These are phyloP conservation scores for Trichoderma reesei DNA, from an alignment of 495 filamentous ascomycete genomes.

Conservation along the genomic window DNA sequence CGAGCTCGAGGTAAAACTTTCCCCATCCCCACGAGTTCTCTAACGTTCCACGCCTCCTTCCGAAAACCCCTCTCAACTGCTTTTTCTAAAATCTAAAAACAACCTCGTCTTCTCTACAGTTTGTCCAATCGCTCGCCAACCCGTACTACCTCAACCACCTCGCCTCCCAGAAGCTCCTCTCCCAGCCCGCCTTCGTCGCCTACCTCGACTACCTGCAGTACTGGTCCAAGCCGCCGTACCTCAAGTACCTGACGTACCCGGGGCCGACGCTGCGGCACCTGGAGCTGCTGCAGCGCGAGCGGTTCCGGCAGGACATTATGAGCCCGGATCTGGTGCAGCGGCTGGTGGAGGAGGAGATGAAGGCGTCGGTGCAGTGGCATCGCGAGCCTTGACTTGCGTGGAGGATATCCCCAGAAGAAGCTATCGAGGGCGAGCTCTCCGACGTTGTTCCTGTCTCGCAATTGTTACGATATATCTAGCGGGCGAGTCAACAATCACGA, in stretches of 20 bases:
- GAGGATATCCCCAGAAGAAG: not conserved
- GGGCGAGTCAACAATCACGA: not conserved
- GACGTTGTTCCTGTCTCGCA: not conserved
- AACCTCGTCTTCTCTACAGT: slow-evolving; percentile 40
- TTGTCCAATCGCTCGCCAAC: slow-evolving; percentile 79
- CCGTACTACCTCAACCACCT: slow-evolving; percentile 78
- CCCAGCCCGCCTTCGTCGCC: slow-evolving; percentile 59
- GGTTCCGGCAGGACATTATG: slow-evolving; percentile 73
- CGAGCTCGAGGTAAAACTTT: slow-evolving; percentile 52
- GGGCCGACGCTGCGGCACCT: slow-evolving; percentile 75
- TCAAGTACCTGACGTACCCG: slow-evolving; percentile 71
- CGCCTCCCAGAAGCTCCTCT: slow-evolving; percentile 53
- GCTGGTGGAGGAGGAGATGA: slow-evolving; percentile 51
- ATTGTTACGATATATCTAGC: not conserved
- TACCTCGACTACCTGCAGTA: slow-evolving; percentile 82
- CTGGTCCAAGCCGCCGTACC: slow-evolving; percentile 72
- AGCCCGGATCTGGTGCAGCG: slow-evolving; percentile 58
- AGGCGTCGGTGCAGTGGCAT: slow-evolving; percentile 38
- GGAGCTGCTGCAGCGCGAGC: slow-evolving; percentile 72
- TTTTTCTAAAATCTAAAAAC: too few species aligned
- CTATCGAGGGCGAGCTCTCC: not conserved
- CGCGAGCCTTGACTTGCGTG: slow-evolving; percentile 12
- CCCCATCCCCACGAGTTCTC: not conserved
- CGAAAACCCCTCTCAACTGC: not conserved
- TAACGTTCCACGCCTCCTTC: not conserved